phyloP scores from a whole-genome alignment of 352 stramenopile species.

The Phytophthora melonis region DNA sequence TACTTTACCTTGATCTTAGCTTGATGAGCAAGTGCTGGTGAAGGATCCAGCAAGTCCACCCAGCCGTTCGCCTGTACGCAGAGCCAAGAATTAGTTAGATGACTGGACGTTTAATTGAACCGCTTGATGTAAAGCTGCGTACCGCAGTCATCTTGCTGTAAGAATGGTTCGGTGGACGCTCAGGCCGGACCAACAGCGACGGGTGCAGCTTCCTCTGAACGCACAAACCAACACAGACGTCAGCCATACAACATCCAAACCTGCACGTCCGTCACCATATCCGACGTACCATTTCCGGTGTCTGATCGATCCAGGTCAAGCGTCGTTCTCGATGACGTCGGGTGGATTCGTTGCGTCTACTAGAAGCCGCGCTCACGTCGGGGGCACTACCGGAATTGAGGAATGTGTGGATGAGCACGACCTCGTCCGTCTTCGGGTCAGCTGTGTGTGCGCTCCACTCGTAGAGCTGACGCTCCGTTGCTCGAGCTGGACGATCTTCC shows the following conservation, averaged over 20 bases:
- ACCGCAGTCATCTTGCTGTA: constrained; percentile 84
- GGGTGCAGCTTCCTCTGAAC: constrained; percentile 66
- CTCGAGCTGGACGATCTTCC: constrained; percentile 45
- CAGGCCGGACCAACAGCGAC: constrained; percentile 61
- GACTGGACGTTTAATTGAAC: neutral
- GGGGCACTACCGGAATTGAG: constrained; percentile 56
- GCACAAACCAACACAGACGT: constrained; percentile 1
- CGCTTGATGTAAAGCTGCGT: constrained; percentile 14
- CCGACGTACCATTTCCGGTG: constrained; percentile 58
- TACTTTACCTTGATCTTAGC: constrained; percentile 33
- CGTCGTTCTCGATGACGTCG: constrained; percentile 42
- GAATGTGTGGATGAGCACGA: constrained; percentile 84
- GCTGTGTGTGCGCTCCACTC: constrained; percentile 64
- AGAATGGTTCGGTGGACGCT: constrained; percentile 78
- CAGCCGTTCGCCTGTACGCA: constrained; percentile 67
- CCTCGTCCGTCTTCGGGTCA: constrained; percentile 67
- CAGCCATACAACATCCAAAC: neutral
- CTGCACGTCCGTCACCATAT: neutral
- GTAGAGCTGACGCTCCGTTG: constrained; percentile 74
- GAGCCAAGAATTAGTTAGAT: neutral
- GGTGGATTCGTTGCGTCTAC: constrained; percentile 19
- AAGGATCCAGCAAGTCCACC: constrained; percentile 64
- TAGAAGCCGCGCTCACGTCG: constrained; percentile 14
- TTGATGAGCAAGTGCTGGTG: constrained; percentile 28
- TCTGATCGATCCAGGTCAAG: constrained; percentile 81